These are phyloP conservation scores for California macrophylla DNA, from an alignment of 441 rosid species.

Conservation along the genomic window DNA sequence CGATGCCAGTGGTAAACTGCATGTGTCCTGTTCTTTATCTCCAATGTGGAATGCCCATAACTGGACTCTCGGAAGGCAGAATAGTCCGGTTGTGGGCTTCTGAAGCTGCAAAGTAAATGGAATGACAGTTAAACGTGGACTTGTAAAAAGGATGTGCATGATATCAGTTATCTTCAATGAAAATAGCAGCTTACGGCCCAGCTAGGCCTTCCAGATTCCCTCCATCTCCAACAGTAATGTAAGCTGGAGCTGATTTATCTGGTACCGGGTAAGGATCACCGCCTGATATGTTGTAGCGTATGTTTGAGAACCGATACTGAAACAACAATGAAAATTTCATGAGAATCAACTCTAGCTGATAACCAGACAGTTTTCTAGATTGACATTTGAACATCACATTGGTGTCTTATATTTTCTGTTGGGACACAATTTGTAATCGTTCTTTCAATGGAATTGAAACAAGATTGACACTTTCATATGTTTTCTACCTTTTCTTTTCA, in stretches of 20 bases:
- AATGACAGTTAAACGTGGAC: not conserved
- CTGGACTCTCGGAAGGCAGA: conserved; percentile 85
- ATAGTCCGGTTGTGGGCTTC: conserved; percentile 63
- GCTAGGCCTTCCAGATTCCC: not conserved
- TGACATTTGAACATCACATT: not conserved
- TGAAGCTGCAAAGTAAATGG: conserved; percentile 32
- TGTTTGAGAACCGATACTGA: conserved; percentile 2
- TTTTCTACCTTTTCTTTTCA: no score
- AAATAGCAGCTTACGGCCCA: conserved; percentile 4
- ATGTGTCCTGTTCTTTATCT: conserved; percentile 57
- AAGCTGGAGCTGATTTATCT: not conserved
- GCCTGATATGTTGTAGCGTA: not conserved
- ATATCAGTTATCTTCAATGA: not conserved
- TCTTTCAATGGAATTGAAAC: no score
- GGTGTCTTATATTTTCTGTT: not conserved
- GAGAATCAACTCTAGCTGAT: not conserved
- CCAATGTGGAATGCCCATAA: conserved; percentile 60
- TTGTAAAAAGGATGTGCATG: not conserved
- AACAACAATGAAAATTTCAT: not conserved
- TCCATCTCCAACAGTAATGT: conserved; percentile 4
- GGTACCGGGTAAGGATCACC: not conserved
- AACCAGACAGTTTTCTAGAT: not conserved
- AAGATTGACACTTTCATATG: no score
- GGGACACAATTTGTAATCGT: no score
- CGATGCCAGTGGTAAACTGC: conserved; percentile 71